These are phyloP conservation scores for Candida tibetensis DNA, from an alignment of 805 yeast species.

Conservation along the genomic window DNA sequence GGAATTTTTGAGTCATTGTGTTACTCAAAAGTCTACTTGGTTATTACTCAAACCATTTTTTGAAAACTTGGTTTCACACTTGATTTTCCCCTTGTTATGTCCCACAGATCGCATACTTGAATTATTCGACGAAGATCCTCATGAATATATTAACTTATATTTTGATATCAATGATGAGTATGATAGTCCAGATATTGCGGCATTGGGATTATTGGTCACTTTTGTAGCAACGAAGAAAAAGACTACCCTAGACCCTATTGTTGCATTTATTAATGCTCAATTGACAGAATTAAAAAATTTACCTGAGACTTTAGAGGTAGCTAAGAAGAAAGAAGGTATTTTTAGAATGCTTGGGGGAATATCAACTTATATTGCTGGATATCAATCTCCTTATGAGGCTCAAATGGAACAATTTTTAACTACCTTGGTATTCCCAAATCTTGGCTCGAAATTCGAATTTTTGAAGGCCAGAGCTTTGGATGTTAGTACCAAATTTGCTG, in stretches of 20 bases:
- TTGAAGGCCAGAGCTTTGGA: slow-evolving; percentile 76
- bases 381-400: slow-evolving; percentile 53
- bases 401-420: slow-evolving; percentile 71
- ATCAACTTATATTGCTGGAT: slow-evolving; percentile 52
- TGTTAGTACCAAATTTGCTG: slow-evolving; percentile 61
- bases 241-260: slow-evolving; percentile 55
- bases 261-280: slow-evolving; percentile 56
- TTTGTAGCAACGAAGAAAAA: slow-evolving; percentile 67
- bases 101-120: slow-evolving; percentile 68
- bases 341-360: slow-evolving; percentile 76
- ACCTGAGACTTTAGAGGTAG: slow-evolving; percentile 44
- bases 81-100: slow-evolving; percentile 73
- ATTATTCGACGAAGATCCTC: slow-evolving; percentile 80
- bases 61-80: slow-evolving; percentile 61
- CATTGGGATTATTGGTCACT: slow-evolving; percentile 67
- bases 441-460: slow-evolving; percentile 59
- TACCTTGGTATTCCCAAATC: slow-evolving; percentile 67
- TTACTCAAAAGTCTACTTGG: slow-evolving; percentile 60
- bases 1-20: slow-evolving; percentile 54
- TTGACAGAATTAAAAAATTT: slow-evolving; percentile 33
- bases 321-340: slow-evolving; percentile 72
- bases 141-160: slow-evolving; percentile 75
- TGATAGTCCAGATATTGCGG: slow-evolving; percentile 74
- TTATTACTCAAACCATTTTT: slow-evolving; percentile 60
- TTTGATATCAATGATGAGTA: slow-evolving; percentile 55